Evolutionary conservation across 192 early-diverging fungal genomes (phyloP), one percentile per base, ranked within the genome.

Genomic region (Coemansia erecta): DNA sequence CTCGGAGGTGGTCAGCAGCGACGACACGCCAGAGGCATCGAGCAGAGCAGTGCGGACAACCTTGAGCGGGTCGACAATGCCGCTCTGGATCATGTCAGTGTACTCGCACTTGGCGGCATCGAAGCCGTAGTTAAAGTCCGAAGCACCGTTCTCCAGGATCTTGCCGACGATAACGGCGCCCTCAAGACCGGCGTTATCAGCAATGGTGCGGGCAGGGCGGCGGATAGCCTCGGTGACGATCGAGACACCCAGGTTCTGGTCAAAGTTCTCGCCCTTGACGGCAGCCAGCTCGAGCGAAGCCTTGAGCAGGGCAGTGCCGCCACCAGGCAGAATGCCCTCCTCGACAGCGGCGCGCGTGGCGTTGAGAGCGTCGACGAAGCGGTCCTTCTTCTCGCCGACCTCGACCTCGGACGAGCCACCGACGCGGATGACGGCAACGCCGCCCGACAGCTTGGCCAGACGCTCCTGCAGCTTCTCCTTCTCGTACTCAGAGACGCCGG

Each of bases 331-430:
- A 69, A 98, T 98, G 68, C 98, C 98, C 81, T 97, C 94, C 83
- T 98, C 95, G 60, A 98, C 96, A 51, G 98, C 98, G 40, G 96
- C 96, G 63, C 96, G 94, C 21, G 96, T 99, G 45, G 98, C 98
- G 70, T 94, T 94, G 60, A 99, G 82, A 21, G 98, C 94, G 80
- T 99, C 98, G 62, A 94, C 95, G 68, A 97, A 94, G 66, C 97
- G 85, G 85, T 99, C 98, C 88, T 99, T 99, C 92, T 98, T 99
- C 81, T 99, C 98, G 53, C 96, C 95, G 26, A 99, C 98, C 82
- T 99, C 98, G 55, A 99, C 93, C 82, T 99, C 98, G 22, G 94
- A 96, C 31, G 90, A 70, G 33, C 98, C 98, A 58, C 98, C 98
- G 39, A 99, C 95, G 76, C 92, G 94, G 75, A 99, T 98, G 64